phyloP scores from a whole-genome alignment of 176 grass and related monocot genomes.

The Ananas comosus region DNA sequence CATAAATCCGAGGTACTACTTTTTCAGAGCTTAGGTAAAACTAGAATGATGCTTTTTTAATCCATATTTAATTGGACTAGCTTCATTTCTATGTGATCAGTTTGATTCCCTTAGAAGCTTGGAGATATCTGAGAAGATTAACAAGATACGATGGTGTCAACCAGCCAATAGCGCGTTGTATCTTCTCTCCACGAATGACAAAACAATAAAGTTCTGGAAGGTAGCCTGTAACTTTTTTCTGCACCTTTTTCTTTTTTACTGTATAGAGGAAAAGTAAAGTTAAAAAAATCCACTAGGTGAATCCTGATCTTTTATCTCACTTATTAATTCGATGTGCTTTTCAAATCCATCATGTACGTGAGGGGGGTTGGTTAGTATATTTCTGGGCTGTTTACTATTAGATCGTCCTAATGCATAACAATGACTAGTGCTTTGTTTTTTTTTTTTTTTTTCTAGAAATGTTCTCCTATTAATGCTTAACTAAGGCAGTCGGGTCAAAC shows the following conservation, averaged over 20 bases:
- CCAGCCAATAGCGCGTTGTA: constrained; percentile 29
- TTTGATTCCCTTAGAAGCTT: constrained; percentile 46
- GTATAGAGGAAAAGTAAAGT: not conserved
- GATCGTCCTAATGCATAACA: too few species aligned
- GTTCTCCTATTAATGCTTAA: too few species aligned
- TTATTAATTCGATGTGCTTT: too few species aligned
- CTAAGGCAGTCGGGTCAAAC: too few species aligned
- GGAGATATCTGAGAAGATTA: constrained; percentile 48
- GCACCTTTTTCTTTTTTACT: not conserved
- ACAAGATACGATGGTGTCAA: constrained; percentile 44
- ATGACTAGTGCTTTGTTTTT: too few species aligned
- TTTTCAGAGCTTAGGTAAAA: not conserved
- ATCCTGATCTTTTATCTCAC: not conserved
- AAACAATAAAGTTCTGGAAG: constrained; percentile 59
- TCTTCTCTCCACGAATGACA: constrained; percentile 47
- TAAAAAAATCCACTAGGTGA: not conserved
- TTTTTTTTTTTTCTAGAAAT: too few species aligned
- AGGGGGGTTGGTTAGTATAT: too few species aligned
- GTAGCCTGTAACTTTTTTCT: constrained; percentile 19
- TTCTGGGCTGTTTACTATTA: too few species aligned
- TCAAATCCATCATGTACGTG: too few species aligned
- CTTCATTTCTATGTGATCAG: constrained; percentile 14
- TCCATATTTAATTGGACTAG: not conserved
- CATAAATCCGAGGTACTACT: constrained; percentile 94
- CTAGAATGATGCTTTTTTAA: not conserved